Percentiles rank a stretch among this genome's conserved stretches.
Evolutionary conservation across 495 filamentous ascomycete species (phyloP).

Genomic region (Penicillium mononematosum): DNA sequence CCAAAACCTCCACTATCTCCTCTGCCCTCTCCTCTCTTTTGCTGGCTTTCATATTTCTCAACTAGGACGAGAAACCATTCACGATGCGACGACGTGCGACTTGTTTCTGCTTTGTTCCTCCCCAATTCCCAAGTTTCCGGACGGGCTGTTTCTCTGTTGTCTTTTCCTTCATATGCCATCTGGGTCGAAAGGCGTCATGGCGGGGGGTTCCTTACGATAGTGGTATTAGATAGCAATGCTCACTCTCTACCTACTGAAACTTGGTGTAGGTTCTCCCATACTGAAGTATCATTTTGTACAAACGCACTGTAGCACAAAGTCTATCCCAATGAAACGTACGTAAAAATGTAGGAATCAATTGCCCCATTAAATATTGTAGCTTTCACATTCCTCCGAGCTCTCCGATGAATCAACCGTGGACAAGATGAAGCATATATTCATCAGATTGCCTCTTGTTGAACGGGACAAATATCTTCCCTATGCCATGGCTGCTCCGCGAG

Average conservation of each 20-base stretch:
- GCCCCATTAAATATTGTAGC: neutral
- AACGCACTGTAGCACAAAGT: neutral
- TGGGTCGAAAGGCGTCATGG: slow-evolving; percentile 26
- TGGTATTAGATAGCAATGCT: slow-evolving; percentile 45
- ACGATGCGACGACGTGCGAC: slow-evolving; percentile 26
- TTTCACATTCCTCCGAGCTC: neutral
- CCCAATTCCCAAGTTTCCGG: slow-evolving; percentile 22
- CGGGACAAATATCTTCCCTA: neutral
- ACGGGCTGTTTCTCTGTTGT: slow-evolving; percentile 20
- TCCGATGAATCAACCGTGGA: neutral
- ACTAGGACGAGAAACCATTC: slow-evolving; percentile 9
- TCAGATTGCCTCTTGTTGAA: neutral
- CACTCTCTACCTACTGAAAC: slow-evolving; percentile 5
- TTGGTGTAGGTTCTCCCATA: neutral
- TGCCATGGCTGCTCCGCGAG: neutral
- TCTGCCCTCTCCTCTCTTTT: slow-evolving; percentile 6
- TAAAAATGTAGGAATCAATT: neutral
- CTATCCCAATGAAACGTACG: neutral
- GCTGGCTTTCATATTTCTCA: slow-evolving; percentile 3
- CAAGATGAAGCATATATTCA: neutral
- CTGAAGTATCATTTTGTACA: neutral
- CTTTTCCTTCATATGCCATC: slow-evolving; percentile 16
- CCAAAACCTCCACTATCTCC: neutral
- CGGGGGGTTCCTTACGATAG: slow-evolving; percentile 14
- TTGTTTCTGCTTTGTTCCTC: slow-evolving; percentile 21